Conservation (phyloP, 2,329 filamentous ascomycete species). For the Aspergillus sp. region DNA sequence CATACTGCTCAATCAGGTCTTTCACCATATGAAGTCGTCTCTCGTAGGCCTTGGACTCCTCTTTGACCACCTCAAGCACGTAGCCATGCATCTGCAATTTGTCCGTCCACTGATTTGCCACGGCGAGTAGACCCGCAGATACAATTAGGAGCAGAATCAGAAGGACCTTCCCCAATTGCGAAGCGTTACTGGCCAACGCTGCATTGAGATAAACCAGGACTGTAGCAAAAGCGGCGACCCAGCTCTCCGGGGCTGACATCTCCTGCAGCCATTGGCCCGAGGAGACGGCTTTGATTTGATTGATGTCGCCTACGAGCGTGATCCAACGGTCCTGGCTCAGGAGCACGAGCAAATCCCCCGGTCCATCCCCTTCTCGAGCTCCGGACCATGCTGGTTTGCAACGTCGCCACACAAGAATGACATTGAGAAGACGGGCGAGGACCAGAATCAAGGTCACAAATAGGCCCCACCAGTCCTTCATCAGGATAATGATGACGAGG, state of each 20-base stretch:
- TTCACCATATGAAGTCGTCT: neutral
- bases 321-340: slow-evolving; percentile 5
- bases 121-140: neutral
- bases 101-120: neutral
- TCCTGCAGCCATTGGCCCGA: neutral
- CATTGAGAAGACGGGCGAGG: neutral
- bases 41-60: neutral
- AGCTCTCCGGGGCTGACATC: neutral
- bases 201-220: neutral
- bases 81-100: slow-evolving; percentile 4
- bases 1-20: slow-evolving; percentile 1
- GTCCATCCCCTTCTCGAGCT: neutral
- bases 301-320: neutral
- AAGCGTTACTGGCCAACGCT: neutral
- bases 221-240: neutral
- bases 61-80: neutral
- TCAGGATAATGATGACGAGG: neutral
- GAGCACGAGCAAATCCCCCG: slow-evolving; percentile 4
- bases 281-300: neutral
- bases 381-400: neutral
- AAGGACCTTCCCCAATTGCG: neutral
- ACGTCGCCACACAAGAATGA: neutral
- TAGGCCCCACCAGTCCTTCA: neutral
- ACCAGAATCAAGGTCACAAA: neutral
- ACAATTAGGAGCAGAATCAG: neutral